phyloP scores from a whole-genome alignment of 352 stramenopile genomes.

The Peronospora tabacina region DNA sequence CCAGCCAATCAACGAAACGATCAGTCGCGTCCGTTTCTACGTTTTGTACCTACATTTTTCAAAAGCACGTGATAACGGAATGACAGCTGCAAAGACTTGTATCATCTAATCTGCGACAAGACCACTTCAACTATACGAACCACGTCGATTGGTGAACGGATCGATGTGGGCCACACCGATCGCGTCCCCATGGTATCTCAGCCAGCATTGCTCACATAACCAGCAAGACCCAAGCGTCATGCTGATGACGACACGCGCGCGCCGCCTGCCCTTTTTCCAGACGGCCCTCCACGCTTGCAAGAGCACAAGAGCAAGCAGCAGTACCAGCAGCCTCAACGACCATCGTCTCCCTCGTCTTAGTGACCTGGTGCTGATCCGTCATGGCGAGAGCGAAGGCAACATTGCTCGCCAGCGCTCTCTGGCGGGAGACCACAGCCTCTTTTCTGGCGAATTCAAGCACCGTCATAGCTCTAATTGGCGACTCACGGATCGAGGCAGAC shows the following conservation, averaged over 20 bases:
- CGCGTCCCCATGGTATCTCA: not conserved
- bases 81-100: too few species aligned
- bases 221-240: constrained; percentile 4
- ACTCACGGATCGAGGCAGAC: constrained; percentile 73
- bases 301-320: constrained; percentile 13
- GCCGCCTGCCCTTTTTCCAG: constrained; percentile 2
- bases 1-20: too few species aligned
- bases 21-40: constrained; percentile 32
- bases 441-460: constrained; percentile 82
- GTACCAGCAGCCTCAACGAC: constrained; percentile 13
- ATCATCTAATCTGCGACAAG: not conserved
- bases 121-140: constrained; percentile 11
- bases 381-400: constrained; percentile 86
- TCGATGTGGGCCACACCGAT: constrained; percentile 20
- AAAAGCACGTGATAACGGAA: too few species aligned
- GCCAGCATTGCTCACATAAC: too few species aligned
- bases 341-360: constrained; percentile 48
- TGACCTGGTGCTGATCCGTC: constrained; percentile 83
- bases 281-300: constrained; percentile 1
- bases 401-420: constrained; percentile 78
- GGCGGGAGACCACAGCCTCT: constrained; percentile 78
- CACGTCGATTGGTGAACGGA: constrained; percentile 11
- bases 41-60: constrained; percentile 1
- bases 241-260: constrained; percentile 17
- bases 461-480: constrained; percentile 86